phyloP scores from a whole-genome alignment of 495 filamentous ascomycete species.

The Penicillium riverlandense region DNA sequence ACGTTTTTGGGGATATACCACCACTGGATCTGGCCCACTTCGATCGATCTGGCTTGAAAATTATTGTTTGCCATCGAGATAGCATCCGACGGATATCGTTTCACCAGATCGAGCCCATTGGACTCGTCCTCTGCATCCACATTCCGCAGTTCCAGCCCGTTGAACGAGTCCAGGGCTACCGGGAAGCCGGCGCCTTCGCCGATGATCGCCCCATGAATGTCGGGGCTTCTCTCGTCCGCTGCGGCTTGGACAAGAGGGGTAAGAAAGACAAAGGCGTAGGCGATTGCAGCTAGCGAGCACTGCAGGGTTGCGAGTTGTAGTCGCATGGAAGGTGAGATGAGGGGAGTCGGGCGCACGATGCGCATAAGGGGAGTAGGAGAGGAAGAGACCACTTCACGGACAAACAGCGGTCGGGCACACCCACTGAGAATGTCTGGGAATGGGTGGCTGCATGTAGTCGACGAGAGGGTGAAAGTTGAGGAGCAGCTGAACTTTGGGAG shows the following conservation, averaged over 20 bases:
- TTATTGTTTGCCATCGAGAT: slow-evolving; percentile 57
- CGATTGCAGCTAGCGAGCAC: slow-evolving; percentile 60
- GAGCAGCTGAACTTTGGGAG: not conserved
- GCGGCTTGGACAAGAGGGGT: slow-evolving; percentile 39
- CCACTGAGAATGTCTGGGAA: no score
- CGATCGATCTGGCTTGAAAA: slow-evolving; percentile 44
- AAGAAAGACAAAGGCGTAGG: slow-evolving; percentile 40
- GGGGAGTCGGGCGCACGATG: not conserved
- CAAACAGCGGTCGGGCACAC: not conserved
- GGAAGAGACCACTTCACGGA: not conserved
- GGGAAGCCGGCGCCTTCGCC: slow-evolving; percentile 16
- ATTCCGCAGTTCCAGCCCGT: slow-evolving; percentile 25
- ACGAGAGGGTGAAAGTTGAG: not conserved
- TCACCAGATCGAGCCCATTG: slow-evolving; percentile 54
- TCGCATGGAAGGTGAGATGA: slow-evolving; percentile 43
- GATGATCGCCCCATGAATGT: slow-evolving; percentile 10
- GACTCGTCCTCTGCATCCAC: slow-evolving; percentile 23
- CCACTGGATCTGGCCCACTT: slow-evolving; percentile 48
- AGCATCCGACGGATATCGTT: slow-evolving; percentile 44
- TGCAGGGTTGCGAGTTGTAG: slow-evolving; percentile 55
- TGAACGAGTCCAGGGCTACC: slow-evolving; percentile 25
- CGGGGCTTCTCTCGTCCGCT: slow-evolving; percentile 33
- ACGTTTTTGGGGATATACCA: slow-evolving; percentile 46
- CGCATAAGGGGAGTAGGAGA: not conserved
- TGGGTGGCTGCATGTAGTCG: not conserved